Evolutionary conservation across 768 basidiomycete genomes (phyloP).

Genomic region (Phylloporus arenicola): DNA sequence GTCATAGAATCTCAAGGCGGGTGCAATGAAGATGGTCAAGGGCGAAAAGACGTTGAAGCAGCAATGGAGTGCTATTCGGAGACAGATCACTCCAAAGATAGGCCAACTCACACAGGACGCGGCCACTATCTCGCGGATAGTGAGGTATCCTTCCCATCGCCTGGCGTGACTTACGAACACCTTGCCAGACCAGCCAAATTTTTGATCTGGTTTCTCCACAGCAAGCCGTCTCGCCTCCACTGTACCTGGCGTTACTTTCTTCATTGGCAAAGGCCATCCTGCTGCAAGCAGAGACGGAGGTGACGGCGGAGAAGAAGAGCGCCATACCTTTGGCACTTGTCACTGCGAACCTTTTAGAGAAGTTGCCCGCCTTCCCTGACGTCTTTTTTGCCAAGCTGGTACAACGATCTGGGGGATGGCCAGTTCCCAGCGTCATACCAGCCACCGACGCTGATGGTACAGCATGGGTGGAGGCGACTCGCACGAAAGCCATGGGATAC

Average conservation of each 20-base stretch:
- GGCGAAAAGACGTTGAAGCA: constrained; percentile 47
- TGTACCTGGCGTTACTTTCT: constrained; percentile 76
- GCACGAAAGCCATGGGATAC: constrained; percentile 53
- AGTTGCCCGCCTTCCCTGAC: constrained; percentile 52
- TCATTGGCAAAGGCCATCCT: constrained; percentile 87
- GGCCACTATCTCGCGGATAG: constrained; percentile 56
- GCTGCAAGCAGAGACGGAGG: constrained; percentile 90
- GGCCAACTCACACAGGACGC: constrained; percentile 79
- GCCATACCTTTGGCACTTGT: constrained; percentile 81
- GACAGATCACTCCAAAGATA: constrained; percentile 81
- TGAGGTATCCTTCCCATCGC: constrained; percentile 33
- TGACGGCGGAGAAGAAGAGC: constrained; percentile 80
- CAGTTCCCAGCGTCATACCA: constrained; percentile 62
- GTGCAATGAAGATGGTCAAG: constrained; percentile 63
- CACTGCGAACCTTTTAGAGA: constrained; percentile 58
- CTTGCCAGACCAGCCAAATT: constrained; percentile 37
- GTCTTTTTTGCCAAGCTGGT: constrained; percentile 82
- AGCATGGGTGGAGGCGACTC: constrained; percentile 39
- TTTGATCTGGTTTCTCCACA: constrained; percentile 36
- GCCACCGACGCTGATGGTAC: constrained; percentile 44
- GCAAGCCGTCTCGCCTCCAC: constrained; percentile 24
- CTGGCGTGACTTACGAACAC: constrained; percentile 8
- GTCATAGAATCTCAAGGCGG: constrained; percentile 55
- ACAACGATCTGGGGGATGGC: constrained; percentile 87
- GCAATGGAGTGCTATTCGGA: constrained; percentile 61